Percentiles rank a stretch among this genome's conserved stretches.
Evolutionary conservation across 441 rosid species (phyloP).

Genomic region (Euphorbia celastroides): DNA sequence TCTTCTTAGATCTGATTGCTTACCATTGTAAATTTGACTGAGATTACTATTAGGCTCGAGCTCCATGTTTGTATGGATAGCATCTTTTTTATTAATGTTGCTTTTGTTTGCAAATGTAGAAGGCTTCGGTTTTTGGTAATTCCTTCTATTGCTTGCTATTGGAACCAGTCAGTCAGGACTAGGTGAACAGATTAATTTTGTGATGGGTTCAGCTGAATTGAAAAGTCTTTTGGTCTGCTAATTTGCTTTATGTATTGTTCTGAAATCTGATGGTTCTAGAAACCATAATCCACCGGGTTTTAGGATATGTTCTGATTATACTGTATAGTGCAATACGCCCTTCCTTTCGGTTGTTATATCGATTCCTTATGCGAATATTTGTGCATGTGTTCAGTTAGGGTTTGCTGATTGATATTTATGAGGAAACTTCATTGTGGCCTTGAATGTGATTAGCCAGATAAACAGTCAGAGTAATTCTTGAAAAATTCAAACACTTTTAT

Average conservation of each 20-base stretch:
- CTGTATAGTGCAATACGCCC: background rate
- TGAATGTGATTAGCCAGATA: slow-evolving; percentile 1
- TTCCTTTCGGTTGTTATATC: background rate
- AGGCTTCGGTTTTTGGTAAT: background rate
- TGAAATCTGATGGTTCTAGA: background rate
- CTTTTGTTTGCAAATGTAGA: background rate
- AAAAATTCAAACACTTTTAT: background rate
- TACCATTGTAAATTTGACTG: background rate
- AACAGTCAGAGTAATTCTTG: background rate
- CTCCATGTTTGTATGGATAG: background rate
- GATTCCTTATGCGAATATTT: background rate
- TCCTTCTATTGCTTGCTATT: background rate
- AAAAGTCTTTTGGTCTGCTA: background rate
- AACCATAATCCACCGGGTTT: background rate
- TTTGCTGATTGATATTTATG: background rate
- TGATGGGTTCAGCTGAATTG: background rate
- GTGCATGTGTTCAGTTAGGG: background rate
- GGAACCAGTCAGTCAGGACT: background rate
- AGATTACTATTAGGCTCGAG: background rate
- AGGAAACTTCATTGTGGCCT: background rate
- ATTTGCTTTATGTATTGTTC: background rate
- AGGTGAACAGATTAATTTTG: background rate
- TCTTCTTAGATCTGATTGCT: background rate
- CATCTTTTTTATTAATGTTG: background rate
- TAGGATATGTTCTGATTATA: background rate